Evolutionary conservation across 2,329 filamentous ascomycete genomes (phyloP).

Genomic region (Beauveria rudraprayagi): DNA sequence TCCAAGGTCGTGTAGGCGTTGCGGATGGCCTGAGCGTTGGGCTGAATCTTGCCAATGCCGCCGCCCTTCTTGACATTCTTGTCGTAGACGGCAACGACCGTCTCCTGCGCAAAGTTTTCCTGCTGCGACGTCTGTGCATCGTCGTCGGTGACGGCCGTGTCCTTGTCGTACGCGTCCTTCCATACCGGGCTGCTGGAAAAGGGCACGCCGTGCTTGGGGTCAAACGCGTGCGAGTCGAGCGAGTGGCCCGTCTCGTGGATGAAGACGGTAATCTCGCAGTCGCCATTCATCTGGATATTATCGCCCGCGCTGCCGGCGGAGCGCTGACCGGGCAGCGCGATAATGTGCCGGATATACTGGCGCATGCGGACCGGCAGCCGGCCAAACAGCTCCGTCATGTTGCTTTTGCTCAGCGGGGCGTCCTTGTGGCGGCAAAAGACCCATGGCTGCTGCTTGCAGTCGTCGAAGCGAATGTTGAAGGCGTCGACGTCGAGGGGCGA

Average conservation of each 20-base stretch:
- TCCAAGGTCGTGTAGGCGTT: constrained; percentile 12
- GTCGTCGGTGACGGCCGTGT: constrained; percentile 13
- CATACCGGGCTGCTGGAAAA: constrained; percentile 16
- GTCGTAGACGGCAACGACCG: constrained; percentile 18
- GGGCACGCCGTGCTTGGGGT: constrained; percentile 11
- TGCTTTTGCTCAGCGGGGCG: constrained; percentile 15
- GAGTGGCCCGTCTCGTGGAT: constrained; percentile 16
- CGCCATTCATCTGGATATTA: constrained; percentile 15
- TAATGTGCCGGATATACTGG: constrained; percentile 19
- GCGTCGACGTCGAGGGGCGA: constrained; percentile 17
- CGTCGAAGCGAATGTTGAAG: constrained; percentile 21
- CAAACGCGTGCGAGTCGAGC: constrained; percentile 17
- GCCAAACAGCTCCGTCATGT: constrained; percentile 22
- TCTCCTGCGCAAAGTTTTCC: constrained; percentile 21
- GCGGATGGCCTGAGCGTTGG: constrained; percentile 13
- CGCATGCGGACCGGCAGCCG: constrained; percentile 23
- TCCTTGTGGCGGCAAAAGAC: constrained; percentile 24
- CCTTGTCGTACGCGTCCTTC: constrained; percentile 14
- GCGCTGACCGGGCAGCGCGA: constrained; percentile 17
- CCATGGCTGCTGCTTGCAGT: constrained; percentile 21
- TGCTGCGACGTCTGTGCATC: constrained; percentile 16
- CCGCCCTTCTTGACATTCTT: constrained; percentile 15
- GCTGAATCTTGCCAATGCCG: constrained; percentile 17
- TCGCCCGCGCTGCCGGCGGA: constrained; percentile 15
- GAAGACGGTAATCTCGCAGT: constrained; percentile 13